These are phyloP conservation scores for Arthrobotrys megalospora DNA, from an alignment of 2,329 filamentous ascomycete genomes.

Conservation along the genomic window DNA sequence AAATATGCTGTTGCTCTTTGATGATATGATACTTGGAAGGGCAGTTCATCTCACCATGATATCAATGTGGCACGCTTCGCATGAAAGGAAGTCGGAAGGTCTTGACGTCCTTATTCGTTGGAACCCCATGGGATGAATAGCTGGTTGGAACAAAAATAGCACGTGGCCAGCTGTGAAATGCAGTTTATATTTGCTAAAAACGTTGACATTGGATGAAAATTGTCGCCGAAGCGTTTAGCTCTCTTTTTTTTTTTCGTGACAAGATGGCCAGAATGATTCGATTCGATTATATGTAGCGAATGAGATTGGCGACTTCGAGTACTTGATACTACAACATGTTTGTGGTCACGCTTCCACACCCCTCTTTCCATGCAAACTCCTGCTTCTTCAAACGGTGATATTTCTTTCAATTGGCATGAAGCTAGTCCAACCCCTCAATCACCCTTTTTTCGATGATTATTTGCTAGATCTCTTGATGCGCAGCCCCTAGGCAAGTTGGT, in stretches of 20 bases:
- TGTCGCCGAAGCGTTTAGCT: not conserved
- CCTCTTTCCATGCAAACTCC: not conserved
- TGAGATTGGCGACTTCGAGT: not conserved
- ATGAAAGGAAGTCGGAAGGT: slow-evolving; percentile 8
- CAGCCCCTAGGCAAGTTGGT: too few relatives aligned
- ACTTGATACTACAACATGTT: too few relatives aligned
- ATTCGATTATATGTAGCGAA: slow-evolving; percentile 12
- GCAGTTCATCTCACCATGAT: not conserved
- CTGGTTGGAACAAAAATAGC: slow-evolving; percentile 2
- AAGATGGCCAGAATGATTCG: slow-evolving; percentile 13
- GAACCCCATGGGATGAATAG: not conserved
- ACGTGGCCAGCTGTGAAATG: slow-evolving; percentile 17
- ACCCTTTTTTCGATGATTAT: not conserved
- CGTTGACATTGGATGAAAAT: slow-evolving; percentile 13
- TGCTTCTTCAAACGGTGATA: not conserved
- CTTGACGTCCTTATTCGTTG: not conserved
- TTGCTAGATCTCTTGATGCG: not conserved
- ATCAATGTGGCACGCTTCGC: slow-evolving; percentile 23
- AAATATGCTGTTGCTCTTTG: not conserved
- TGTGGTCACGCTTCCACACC: slow-evolving; percentile 13
- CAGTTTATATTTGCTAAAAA: slow-evolving; percentile 18
- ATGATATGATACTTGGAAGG: too few relatives aligned
- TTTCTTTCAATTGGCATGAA: not conserved
- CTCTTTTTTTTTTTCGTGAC: too few relatives aligned
- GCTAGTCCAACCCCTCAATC: not conserved